A percentile compares a stretch with the other conserved stretches of the same genome.
Evolutionary conservation across 78 protist species (phyloP).

Genomic region (Capsaspora owczarzaki): DNA sequence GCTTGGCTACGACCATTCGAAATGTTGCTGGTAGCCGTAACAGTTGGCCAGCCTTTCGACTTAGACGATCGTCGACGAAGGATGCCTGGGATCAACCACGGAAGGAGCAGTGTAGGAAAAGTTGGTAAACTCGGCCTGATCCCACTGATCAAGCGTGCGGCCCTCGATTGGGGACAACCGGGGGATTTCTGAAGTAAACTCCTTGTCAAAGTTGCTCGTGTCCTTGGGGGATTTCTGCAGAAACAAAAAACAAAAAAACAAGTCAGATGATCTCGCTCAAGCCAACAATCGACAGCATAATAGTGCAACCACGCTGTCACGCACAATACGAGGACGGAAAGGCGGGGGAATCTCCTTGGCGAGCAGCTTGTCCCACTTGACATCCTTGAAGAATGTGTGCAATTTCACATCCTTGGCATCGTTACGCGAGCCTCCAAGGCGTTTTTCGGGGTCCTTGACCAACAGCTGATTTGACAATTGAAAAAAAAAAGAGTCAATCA

Average conservation of each 20-base stretch:
- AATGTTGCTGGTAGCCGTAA: too few relatives aligned
- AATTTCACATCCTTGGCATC: slow-evolving; percentile 19
- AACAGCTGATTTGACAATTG: too few relatives aligned
- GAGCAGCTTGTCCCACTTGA: slow-evolving; percentile 27
- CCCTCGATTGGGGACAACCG: background rate
- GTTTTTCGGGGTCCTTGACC: slow-evolving; percentile 12
- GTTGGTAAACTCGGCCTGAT: background rate
- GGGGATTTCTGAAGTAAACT: background rate
- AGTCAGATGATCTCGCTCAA: too few relatives aligned
- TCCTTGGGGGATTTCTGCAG: background rate
- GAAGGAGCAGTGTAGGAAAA: background rate
- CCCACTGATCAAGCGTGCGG: background rate
- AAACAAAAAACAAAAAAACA: too few relatives aligned
- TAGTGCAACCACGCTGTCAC: too few relatives aligned
- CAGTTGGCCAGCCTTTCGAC: too few relatives aligned
- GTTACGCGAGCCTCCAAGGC: slow-evolving; percentile 23
- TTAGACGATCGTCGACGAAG: too few relatives aligned
- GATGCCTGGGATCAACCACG: too few relatives aligned
- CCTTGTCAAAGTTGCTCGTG: background rate
- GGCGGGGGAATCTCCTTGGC: slow-evolving; percentile 28
- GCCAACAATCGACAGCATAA: too few relatives aligned
- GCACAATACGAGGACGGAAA: slow-evolving; percentile 15
- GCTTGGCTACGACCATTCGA: too few relatives aligned
- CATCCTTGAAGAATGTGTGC: slow-evolving; percentile 36
- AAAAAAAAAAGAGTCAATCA: too few relatives aligned